Conservation (phyloP, 257 asterid genomes). For the Perilla frutescens region DNA sequence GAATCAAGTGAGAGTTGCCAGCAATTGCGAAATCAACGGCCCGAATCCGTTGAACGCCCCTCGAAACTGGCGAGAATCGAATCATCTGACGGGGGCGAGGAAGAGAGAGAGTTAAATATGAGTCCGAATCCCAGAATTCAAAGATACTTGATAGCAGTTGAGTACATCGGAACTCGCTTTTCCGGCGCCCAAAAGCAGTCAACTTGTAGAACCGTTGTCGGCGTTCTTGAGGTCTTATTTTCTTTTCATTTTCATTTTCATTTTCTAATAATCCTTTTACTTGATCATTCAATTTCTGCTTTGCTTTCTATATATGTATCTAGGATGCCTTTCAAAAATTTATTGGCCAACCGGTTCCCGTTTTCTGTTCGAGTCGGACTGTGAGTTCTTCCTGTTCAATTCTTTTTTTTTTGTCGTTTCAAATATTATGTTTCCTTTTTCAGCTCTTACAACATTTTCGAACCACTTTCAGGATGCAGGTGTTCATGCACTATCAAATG, state of each 20-base stretch:
- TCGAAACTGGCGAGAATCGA: conserved; percentile 49
- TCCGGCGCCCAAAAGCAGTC: conserved; percentile 89
- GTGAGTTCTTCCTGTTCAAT: conserved; percentile 50
- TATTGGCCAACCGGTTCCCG: conserved; percentile 80
- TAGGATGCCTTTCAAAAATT: conserved; percentile 83
- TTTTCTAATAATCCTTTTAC: not conserved
- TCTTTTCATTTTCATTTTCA: not conserved
- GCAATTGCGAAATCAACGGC: conserved; percentile 37
- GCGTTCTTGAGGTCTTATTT: conserved; percentile 68
- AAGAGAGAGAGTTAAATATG: conserved; percentile 44
- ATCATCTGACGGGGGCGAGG: conserved; percentile 39
- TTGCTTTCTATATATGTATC: not conserved
- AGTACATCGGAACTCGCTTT: conserved; percentile 88
- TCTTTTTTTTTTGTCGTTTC: not conserved
- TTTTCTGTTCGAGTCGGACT: conserved; percentile 91
- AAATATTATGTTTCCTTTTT: not conserved
- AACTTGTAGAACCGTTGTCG: conserved; percentile 75
- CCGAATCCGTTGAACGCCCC: conserved; percentile 61
- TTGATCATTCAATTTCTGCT: not conserved
- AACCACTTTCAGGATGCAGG: conserved; percentile 76
- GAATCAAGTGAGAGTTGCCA: conserved; percentile 32
- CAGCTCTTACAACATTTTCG: not conserved
- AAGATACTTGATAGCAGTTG: conserved; percentile 80
- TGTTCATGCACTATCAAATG: conserved; percentile 93
- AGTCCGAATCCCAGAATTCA: conserved; percentile 56